Base-by-base conservation (phyloP, 768 basidiomycete genomes). In the Calvatia gigantea region DNA sequence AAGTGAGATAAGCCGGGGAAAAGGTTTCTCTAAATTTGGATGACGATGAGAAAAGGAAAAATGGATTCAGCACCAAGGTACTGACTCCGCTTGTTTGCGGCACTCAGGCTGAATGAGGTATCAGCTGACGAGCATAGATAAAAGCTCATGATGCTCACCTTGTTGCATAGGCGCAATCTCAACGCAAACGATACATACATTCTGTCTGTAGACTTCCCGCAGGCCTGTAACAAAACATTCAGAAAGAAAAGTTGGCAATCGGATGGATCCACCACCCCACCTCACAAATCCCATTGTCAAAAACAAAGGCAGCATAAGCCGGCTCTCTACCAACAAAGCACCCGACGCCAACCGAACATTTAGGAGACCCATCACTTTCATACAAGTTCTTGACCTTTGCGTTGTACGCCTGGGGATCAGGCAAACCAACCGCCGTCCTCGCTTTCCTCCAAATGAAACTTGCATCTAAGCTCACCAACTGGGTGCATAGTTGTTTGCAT, bases 221-320 rank as follows among this genome's bases (percentile, higher is more conserved):
- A 85, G 3, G 62, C 54, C 76, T 80, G 57, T 4, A 51, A 27
- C 29, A 47, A n/a, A 51, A 29, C 9, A 28, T 28, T 17, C 11
- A 21, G 45, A 42, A 11, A 25, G 38, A 48, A 6, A 41, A 32
- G 33, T 14, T 1, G 33, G 29, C n/a, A 4, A 21, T 55, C 41
- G 9, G 41, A 38, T 21, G 42, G 3, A 50, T 27, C 32, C 11
- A 45, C 15, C 14, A 12, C 63, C 73, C 39, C 54, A 86, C 83
- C 64, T 79, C 78, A 60, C 88, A 90, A 2, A 57, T 15, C 0
- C 85, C 85, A 0, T 66, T 66, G 60, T 82, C 81, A 55, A 86
- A 89, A 21, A 89, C 57, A 52, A 87, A 80, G 0, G 85, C 80
- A n/a, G 83, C 84, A 64, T 83, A 87, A 0, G 79, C 71, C 0